Evolutionary conservation across 768 basidiomycete species (phyloP).

Genomic region (Psilocybe subaeruginosa): DNA sequence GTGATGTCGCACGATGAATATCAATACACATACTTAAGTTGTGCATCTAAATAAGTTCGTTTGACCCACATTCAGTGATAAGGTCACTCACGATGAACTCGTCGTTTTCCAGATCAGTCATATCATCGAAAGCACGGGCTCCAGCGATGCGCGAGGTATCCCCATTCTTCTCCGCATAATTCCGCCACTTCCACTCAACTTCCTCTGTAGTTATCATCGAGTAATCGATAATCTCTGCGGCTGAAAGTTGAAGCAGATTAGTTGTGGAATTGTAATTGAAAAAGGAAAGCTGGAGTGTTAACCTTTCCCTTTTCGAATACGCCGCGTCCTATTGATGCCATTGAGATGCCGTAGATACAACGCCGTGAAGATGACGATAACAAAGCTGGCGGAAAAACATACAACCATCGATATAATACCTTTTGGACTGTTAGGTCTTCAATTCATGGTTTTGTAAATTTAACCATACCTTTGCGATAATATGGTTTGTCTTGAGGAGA

Average conservation of each 20-base stretch:
- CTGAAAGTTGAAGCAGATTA: background rate
- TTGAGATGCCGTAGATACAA: conserved; percentile 18
- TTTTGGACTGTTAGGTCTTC: background rate
- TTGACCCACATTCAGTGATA: too few relatives aligned
- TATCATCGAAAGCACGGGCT: conserved; percentile 23
- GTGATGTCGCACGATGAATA: background rate
- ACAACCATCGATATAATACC: conserved; percentile 17
- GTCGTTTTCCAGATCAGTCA: conserved; percentile 27
- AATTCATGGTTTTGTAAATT: background rate
- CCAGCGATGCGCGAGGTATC: background rate
- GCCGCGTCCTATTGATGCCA: conserved; percentile 14
- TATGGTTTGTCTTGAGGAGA: conserved; percentile 17
- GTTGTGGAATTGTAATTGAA: background rate
- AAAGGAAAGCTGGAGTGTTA: background rate
- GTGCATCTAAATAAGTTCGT: too few relatives aligned
- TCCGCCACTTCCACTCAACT: conserved; percentile 8
- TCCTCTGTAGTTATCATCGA: conserved; percentile 18
- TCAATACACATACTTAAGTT: background rate
- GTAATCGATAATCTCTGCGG: conserved; percentile 21
- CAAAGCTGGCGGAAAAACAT: conserved; percentile 7
- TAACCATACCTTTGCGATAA: conserved; percentile 15
- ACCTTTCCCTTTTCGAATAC: conserved; percentile 23
- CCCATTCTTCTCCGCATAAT: background rate
- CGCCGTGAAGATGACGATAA: conserved; percentile 10
- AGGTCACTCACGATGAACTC: conserved; percentile 25